Base-by-base conservation (phyloP, 176 grass and related monocot genomes). In the Hordeum marinum region DNA sequence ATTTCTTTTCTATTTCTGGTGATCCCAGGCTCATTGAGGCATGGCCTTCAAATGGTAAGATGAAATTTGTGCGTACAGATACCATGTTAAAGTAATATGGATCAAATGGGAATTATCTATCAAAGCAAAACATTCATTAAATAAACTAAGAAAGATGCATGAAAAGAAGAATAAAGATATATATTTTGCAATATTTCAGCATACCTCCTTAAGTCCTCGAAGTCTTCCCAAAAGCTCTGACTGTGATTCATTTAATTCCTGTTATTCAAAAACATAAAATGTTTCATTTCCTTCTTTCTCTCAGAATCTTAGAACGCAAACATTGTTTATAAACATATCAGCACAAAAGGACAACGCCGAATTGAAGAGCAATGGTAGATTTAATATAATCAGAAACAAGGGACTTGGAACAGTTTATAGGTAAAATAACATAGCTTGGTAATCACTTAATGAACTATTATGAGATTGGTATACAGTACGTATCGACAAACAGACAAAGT, bases 171-270 rank as follows among this genome's bases (percentile, higher is more conserved):
- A 66, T 25, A 50, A 41, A 82, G 27, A 11, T 48, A 65, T 55
- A 7, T 32, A 78, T 58, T 71, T 72, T 61, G 23, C 0, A 43
- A 87, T 74, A 86, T 21, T 61, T 81, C 27, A 76, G 54, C 69
- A 68, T 64, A 98, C 96, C 89, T 95, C 91, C 75, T 95, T 98
- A 32, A 98, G 81, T 58, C 93, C 93, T 62, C 76, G 75, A 75
- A 98, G 91, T 73, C 96, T 94, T 32, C 77, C 85, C 80, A 95
- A 72, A 88, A 98, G 85, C 52, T 98, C 91, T 55, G 91, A 87
- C 64, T 98, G 96, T 6, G 96, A 92, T 67, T 98, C 85, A 71
- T 90, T 88, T 67, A 98, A 76, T 48, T 94, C 96, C 93, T 96
- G 60, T 21, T 31, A 84, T 72, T 42, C 21, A 82, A 18, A 80